Base-by-base conservation (phyloP, 179 eudicot species). In the Carnegiea gigantea region DNA sequence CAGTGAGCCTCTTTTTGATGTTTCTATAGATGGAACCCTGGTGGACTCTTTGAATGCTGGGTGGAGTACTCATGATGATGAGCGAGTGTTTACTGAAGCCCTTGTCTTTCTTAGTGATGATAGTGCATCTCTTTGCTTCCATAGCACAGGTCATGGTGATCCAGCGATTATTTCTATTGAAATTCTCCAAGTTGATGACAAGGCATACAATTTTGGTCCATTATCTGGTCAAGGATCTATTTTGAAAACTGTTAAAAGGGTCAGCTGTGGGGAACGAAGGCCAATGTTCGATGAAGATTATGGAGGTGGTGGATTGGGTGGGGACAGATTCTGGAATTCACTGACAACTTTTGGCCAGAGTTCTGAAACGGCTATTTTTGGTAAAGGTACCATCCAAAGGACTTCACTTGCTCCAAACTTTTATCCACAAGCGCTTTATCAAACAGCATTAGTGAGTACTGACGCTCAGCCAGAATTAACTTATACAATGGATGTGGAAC, bases 111-210 rank as follows among this genome's bases (percentile, higher is more conserved):
- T 97, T 38, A 80, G 83, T 36, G 93, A 88, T 80, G 90, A 92
- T 24, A 86, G 94, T 26, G 95, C 90, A 46, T 87, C 98, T 43
- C 85, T 93, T 82, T 97, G 99, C 89, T 95, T 97, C 87, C 99
- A 97, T 70, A 93, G 99, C 83, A 97, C 99, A 26, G 99, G 99
- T 73, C 99, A 97, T 70, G 99, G 99, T 78, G 96, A 92, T 88
- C 99, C 99, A 24, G 92, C 98, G 43, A 82, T 97, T 38, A 87
- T 95, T 67, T 88, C 99, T 9, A 93, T 97, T 33, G 99, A 97
- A 88, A 90, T 97, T 85, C 97, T 93, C 77, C 97, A 97, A 86
- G 89, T 97, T 76, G 90, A 92, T 86, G 89, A 93, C 43, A 82
- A 77, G 46, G 95, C 99, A 17, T 97, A 97, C 86, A 33, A 88